These are phyloP conservation scores for Ustilago crameri DNA, from an alignment of 1,284 basidiomycete species.

Conservation along the genomic window DNA sequence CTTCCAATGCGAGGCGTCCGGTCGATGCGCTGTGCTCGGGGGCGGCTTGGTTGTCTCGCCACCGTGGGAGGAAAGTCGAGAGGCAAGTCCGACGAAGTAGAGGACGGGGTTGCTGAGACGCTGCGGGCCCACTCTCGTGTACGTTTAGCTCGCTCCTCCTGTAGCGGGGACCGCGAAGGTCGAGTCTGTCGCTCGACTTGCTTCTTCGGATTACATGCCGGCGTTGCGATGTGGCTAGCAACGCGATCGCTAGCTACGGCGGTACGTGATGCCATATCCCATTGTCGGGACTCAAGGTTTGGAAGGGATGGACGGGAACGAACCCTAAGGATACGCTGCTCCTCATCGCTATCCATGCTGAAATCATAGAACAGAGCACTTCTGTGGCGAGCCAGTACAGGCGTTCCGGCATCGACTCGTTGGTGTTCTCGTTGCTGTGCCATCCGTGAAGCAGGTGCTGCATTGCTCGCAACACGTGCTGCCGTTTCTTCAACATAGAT, in stretches of 20 bases:
- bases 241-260: constrained; percentile 10
- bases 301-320: constrained; percentile 34
- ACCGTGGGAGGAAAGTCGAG: constrained; percentile 2
- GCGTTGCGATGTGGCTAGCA: constrained; percentile 18
- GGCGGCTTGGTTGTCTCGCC: constrained; percentile 11
- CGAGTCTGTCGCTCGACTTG: neutral
- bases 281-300: constrained; percentile 4
- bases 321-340: constrained; percentile 22
- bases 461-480: too few relatives aligned
- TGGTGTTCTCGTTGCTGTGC: neutral
- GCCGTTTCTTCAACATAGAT: too few relatives aligned
- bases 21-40: constrained; percentile 27
- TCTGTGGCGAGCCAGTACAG: constrained; percentile 35
- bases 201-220: constrained; percentile 4
- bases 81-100: constrained; percentile 4
- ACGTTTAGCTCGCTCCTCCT: constrained; percentile 9
- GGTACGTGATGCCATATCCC: neutral
- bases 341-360: constrained; percentile 48
- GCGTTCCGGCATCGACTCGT: constrained; percentile 24
- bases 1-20: constrained; percentile 3
- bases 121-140: constrained; percentile 29
- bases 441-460: neutral
- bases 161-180: neutral
- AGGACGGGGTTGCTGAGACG: constrained; percentile 18
- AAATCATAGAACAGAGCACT: constrained; percentile 43